Conservation (phyloP, 352 stramenopile species). For the Phytopythium boreale region DNA sequence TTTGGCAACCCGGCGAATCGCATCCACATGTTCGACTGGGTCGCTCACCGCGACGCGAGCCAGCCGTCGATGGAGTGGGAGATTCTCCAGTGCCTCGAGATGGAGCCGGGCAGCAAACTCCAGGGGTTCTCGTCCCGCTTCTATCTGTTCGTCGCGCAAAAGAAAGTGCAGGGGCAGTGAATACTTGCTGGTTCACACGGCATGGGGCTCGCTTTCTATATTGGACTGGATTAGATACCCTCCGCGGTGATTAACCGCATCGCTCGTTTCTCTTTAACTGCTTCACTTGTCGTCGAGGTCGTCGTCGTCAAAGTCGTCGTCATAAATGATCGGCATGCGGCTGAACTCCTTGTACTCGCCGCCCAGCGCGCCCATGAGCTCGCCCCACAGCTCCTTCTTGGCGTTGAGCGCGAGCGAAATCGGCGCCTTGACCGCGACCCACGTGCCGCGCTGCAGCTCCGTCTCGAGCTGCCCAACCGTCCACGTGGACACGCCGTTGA, state of each 20-base stretch:
- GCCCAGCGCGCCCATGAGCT: slow-evolving; percentile 64
- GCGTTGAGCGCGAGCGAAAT: slow-evolving; percentile 66
- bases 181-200: background rate
- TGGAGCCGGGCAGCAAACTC: slow-evolving; percentile 29
- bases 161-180: slow-evolving; percentile 22
- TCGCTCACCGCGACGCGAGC: slow-evolving; percentile 5
- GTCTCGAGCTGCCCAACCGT: slow-evolving; percentile 61
- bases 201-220: background rate
- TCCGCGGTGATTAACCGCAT: background rate
- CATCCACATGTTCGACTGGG: slow-evolving; percentile 51
- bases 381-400: slow-evolving; percentile 57
- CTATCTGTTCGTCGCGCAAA: slow-evolving; percentile 49
- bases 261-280: too few relatives aligned
- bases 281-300: background rate
- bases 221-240: background rate
- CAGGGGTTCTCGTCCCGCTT: slow-evolving; percentile 40
- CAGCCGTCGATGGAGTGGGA: slow-evolving; percentile 35
- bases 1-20: slow-evolving; percentile 50
- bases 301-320: slow-evolving; percentile 24
- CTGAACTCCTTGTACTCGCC: slow-evolving; percentile 77
- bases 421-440: slow-evolving; percentile 72
- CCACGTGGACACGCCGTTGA: slow-evolving; percentile 77
- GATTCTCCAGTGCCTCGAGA: slow-evolving; percentile 49
- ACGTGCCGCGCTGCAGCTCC: slow-evolving; percentile 67
- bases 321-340: slow-evolving; percentile 51